phyloP scores from a whole-genome alignment of 2,329 filamentous ascomycete species.

The Exophiala aquamarina region DNA sequence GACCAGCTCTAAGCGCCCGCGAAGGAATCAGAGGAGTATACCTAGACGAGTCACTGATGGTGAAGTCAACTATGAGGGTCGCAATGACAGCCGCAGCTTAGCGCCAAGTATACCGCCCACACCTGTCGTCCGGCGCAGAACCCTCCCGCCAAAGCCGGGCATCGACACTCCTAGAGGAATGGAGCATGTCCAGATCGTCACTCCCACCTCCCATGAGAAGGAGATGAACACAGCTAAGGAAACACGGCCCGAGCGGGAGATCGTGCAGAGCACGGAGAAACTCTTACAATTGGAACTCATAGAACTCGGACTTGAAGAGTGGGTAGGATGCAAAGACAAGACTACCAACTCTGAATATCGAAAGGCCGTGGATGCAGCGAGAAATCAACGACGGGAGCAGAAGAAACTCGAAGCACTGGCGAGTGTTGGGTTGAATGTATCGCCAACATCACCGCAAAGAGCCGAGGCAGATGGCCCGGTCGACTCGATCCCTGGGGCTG shows the following conservation, averaged over 20 bases:
- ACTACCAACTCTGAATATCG: slow-evolving; percentile 14
- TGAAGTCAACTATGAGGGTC: background rate
- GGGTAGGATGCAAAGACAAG: slow-evolving; percentile 20
- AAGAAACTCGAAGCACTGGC: slow-evolving; percentile 15
- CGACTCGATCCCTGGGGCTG: too few species aligned
- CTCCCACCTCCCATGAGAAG: slow-evolving; percentile 8
- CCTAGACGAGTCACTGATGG: slow-evolving; percentile 2
- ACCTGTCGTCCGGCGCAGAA: slow-evolving; percentile 6
- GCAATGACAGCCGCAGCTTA: too few species aligned
- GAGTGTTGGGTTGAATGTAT: slow-evolving; percentile 3
- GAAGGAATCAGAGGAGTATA: background rate
- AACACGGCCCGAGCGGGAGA: background rate
- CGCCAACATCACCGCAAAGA: background rate
- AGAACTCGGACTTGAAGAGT: slow-evolving; percentile 21
- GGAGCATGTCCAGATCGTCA: background rate
- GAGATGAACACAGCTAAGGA: slow-evolving; percentile 3
- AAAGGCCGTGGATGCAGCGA: slow-evolving; percentile 12
- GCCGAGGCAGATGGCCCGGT: background rate
- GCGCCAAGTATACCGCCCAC: slow-evolving; percentile 17
- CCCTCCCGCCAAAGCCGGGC: background rate
- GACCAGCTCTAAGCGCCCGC: background rate
- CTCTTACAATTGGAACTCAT: slow-evolving; percentile 15
- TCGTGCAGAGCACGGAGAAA: slow-evolving; percentile 11
- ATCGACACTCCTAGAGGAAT: background rate
- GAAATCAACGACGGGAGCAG: slow-evolving; percentile 14